Conservation (phyloP, 176 grass and related monocot genomes). For the Hordeum marinum region DNA sequence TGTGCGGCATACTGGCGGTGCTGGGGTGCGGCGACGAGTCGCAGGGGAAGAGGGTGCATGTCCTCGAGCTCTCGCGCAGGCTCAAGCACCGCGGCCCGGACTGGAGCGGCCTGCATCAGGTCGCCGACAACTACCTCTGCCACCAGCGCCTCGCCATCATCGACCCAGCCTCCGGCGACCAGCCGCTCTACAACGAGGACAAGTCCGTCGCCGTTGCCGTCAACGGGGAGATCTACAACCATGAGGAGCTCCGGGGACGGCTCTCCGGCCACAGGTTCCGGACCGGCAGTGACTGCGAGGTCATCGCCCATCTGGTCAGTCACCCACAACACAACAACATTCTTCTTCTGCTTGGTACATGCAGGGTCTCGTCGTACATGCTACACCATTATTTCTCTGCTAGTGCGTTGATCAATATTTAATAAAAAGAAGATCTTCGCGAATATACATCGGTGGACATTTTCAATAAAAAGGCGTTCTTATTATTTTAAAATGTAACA, state of each 20-base stretch:
- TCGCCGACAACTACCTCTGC: constrained; percentile 58
- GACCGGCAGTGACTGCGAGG: constrained; percentile 93
- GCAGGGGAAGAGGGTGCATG: constrained; percentile 38
- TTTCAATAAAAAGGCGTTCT: no score
- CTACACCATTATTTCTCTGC: no score
- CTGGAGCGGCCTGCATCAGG: constrained; percentile 60
- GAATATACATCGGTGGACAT: no score
- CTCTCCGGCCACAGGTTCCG: constrained; percentile 61
- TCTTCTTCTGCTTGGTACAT: not conserved
- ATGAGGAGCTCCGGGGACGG: constrained; percentile 42
- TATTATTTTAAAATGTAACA: no score
- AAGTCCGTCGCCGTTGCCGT: constrained; percentile 53
- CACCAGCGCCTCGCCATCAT: constrained; percentile 81
- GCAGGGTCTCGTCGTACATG: no score
- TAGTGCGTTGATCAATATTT: no score
- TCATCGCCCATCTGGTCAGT: constrained; percentile 77
- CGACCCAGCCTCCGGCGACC: constrained; percentile 77
- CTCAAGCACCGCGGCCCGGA: constrained; percentile 77
- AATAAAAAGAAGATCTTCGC: no score
- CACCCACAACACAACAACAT: not conserved
- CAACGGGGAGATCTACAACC: constrained; percentile 49
- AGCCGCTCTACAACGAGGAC: constrained; percentile 81
- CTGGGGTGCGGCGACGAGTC: constrained; percentile 45
- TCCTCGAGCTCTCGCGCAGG: constrained; percentile 76
- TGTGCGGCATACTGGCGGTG: constrained; percentile 70